Evolutionary conservation across 257 asterid genomes (phyloP), one percentile per base, ranked within the genome.

Genomic region (Penstemon davidsonii): DNA sequence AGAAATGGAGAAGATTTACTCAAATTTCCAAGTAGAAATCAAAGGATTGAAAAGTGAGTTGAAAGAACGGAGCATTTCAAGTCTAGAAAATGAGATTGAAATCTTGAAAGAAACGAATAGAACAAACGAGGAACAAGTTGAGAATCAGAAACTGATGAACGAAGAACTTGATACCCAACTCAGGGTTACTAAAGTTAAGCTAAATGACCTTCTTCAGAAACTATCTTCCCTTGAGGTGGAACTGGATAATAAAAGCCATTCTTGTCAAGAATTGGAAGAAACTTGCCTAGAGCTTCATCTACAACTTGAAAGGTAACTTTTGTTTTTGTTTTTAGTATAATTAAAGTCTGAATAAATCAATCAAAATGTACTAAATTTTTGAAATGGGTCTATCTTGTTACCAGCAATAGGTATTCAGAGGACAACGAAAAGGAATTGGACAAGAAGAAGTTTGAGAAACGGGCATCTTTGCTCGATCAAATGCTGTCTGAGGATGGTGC

Each of bases 221-320:
- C n/a, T 88, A 49, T 81, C 90, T 5, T 85, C 93, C 50, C 81
- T 81, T 42, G 90, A 90, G 74, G 85, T 85, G 4, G 95, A 88
- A 67, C 56, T 90, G 77, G 97, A 93, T 40, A 74, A 80, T 42
- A 93, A 81, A 79, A 80, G 63, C 12, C 92, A 78, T 11, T 73
- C 80, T 57, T 93, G 91, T 68, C 85, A 85, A 67, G 96, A 90
- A 61, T 60, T 93, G 55, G 96, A 90, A 74, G 92, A 82, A 55
- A 84, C 88, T 3, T 87, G 95, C 67, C 87, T 86, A 37, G 97
- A 93, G 74, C 97, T 90, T 76, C 96, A 84, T 76, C 88, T 93
- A 53, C 94, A 86, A 61, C 96, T 92, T n/a, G 85, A 88, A 76
- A 90, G 98, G 98, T 87, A 72, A 42, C 12, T 25, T 39, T n/a